phyloP scores from a whole-genome alignment of 108 stramenopile species.

The Aurantiochytrium sp. region DNA sequence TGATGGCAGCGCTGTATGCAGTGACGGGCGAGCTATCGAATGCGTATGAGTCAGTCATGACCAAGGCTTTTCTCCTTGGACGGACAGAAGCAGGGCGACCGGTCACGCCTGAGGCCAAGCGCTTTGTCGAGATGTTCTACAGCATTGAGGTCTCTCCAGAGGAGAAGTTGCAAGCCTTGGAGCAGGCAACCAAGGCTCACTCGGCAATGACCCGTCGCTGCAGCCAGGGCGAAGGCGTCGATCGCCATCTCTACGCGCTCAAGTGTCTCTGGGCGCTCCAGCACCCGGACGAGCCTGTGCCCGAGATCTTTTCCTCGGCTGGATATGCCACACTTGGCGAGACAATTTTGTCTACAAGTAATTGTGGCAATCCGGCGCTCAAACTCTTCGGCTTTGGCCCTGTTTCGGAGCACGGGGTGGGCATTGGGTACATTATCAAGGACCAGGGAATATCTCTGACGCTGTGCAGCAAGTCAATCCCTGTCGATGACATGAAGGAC shows the following conservation, averaged over 20 bases:
- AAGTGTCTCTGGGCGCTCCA: not conserved
- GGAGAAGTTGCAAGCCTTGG: not conserved
- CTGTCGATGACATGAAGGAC: not conserved
- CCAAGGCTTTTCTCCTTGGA: not conserved
- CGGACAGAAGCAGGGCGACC: slow-evolving; percentile 3
- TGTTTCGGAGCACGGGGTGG: not conserved
- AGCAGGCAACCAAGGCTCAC: not conserved
- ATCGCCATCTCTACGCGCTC: not conserved
- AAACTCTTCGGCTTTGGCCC: slow-evolving; percentile 18
- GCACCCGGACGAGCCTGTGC: not conserved
- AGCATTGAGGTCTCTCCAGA: not conserved
- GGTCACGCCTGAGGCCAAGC: not conserved
- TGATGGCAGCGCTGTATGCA: not conserved
- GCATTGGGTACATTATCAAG: slow-evolving; percentile 22
- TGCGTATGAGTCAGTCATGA: slow-evolving; percentile 13
- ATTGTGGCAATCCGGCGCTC: slow-evolving; percentile 17
- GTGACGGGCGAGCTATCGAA: not conserved
- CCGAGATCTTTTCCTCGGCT: not conserved
- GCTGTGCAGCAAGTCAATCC: not conserved
- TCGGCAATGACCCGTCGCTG: not conserved
- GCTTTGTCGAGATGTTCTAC: not conserved
- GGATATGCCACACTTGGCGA: not conserved
- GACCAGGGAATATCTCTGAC: not conserved
- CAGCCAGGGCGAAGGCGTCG: not conserved
- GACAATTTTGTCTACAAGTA: not conserved